Base-by-base conservation (phyloP, 345 rosid species). In the Psidium guajava region DNA sequence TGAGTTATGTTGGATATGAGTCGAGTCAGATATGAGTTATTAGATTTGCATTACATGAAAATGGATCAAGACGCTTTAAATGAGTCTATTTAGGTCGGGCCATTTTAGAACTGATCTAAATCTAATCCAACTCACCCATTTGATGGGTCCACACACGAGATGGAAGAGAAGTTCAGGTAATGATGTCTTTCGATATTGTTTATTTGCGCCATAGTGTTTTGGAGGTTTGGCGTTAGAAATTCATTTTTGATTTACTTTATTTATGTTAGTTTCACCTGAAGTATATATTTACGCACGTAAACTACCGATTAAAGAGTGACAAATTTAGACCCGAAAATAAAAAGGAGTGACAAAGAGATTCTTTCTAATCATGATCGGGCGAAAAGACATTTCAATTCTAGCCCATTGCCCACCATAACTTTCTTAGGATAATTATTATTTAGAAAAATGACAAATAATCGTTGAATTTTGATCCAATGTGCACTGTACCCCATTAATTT, bases 401-500 rank as follows among this genome's bases (percentile, higher is more conserved):
- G 47, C 77, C 36, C 42, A 3, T 69, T 69, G 25, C 47, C 11
- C 22, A 4, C 2, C 25, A 36, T 36, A 36, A 69, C 47, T 69
- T 69, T 69, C 20, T 69, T 69, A 69, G 11, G 80, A 69, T 36
- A 69, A 21, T 32, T 64, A 64, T 32, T 32, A 16, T 10, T 64
- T 16, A 11, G 24, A 44, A 6, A 16, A 18, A 69, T 36, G 47
- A 36, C 12, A 20, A 36, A 36, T 18, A 0, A 69, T 69, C 1
- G 1, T 69, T 69, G 11, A 69, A 69, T 0, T 36, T 69, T 32
- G 7, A 9, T 36, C 6, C 2, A 36, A 18, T 5, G 1, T 15
- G 47, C 6, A 69, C 8, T 9, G 1, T 69, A 40, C 0, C 10
- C 1, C 11, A 16, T 32, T 1, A 10, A 8, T 0, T 8, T 18